Evolutionary conservation across 495 filamentous ascomycete species (phyloP).

Genomic region (Aspergillus wentii): DNA sequence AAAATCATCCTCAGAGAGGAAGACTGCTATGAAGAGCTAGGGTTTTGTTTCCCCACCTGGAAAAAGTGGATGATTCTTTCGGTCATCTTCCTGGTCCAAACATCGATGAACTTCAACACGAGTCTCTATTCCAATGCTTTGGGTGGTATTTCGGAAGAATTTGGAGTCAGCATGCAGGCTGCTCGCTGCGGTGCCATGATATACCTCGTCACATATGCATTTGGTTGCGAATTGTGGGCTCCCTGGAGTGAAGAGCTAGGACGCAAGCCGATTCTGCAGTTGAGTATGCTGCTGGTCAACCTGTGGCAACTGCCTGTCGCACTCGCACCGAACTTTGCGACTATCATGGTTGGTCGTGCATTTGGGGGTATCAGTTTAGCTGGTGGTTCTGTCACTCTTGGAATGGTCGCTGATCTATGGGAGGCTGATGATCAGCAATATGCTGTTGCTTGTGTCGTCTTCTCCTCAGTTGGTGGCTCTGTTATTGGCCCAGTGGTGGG

Average conservation of each 20-base stretch:
- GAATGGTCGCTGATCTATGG: slow-evolving; percentile 70
- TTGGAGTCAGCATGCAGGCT: slow-evolving; percentile 50
- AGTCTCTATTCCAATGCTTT: slow-evolving; percentile 61
- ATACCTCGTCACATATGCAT: slow-evolving; percentile 65
- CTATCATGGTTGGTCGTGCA: slow-evolving; percentile 52
- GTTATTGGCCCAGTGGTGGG: slow-evolving; percentile 59
- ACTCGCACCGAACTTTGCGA: slow-evolving; percentile 60
- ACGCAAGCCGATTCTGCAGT: slow-evolving; percentile 58
- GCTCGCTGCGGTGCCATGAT: slow-evolving; percentile 55
- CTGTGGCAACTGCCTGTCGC: slow-evolving; percentile 62
- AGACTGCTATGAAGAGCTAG: slow-evolving; percentile 55
- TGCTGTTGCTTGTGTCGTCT: slow-evolving; percentile 63
- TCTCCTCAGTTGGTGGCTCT: slow-evolving; percentile 65
- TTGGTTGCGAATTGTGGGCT: slow-evolving; percentile 71
- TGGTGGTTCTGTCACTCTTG: slow-evolving; percentile 69
- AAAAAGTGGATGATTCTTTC: slow-evolving; percentile 68
- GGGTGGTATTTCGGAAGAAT: slow-evolving; percentile 49
- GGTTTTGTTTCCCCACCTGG: slow-evolving; percentile 49
- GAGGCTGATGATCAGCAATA: slow-evolving; percentile 55
- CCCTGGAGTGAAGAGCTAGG: slow-evolving; percentile 70
- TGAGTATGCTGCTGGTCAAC: slow-evolving; percentile 59
- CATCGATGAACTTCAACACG: slow-evolving; percentile 75
- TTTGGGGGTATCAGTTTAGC: slow-evolving; percentile 63
- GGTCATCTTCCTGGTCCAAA: slow-evolving; percentile 65
- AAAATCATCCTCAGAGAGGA: slow-evolving; percentile 54